Percentiles rank a stretch among this genome's conserved stretches.
phyloP scores from a whole-genome alignment of 306 rosid species.

The Glycine latifolia region DNA sequence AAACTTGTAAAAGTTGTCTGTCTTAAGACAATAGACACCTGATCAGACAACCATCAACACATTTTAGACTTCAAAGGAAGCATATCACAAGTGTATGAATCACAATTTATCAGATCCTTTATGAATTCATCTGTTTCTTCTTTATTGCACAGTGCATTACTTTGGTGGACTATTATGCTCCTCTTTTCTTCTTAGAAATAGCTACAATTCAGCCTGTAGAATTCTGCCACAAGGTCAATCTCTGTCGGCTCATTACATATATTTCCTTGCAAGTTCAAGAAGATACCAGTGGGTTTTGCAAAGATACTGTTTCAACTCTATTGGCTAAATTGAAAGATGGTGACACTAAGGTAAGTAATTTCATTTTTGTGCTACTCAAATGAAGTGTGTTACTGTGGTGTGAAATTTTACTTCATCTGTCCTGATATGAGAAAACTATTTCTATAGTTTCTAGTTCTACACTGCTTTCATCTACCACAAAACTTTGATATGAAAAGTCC shows the following conservation, averaged over 20 bases:
- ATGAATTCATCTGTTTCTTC: conserved; percentile 37
- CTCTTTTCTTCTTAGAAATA: conserved; percentile 80
- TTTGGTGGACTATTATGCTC: conserved; percentile 86
- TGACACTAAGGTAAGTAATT: conserved; percentile 69
- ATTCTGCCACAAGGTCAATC: conserved; percentile 73
- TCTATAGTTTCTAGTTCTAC: not conserved
- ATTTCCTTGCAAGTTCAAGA: conserved; percentile 62
- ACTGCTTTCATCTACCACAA: not conserved
- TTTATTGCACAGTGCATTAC: conserved; percentile 64
- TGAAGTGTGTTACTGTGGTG: conserved; percentile 7
- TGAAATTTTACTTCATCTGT: conserved; percentile 30
- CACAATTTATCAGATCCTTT: not conserved
- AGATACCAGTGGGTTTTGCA: conserved; percentile 72
- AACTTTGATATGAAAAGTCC: not conserved
- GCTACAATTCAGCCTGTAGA: conserved; percentile 63
- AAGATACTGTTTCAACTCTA: conserved; percentile 67
- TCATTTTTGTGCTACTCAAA: conserved; percentile 26
- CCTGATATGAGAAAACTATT: conserved; percentile 26
- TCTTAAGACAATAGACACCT: not conserved
- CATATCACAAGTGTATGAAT: not conserved
- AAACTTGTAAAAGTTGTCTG: not conserved
- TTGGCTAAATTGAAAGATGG: conserved; percentile 76
- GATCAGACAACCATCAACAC: not conserved
- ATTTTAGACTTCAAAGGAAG: conserved; percentile 19
- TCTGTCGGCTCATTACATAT: conserved; percentile 64